Conservation (phyloP, 1,284 basidiomycete genomes). For the Cutaneotrichosporon dermatis region DNA sequence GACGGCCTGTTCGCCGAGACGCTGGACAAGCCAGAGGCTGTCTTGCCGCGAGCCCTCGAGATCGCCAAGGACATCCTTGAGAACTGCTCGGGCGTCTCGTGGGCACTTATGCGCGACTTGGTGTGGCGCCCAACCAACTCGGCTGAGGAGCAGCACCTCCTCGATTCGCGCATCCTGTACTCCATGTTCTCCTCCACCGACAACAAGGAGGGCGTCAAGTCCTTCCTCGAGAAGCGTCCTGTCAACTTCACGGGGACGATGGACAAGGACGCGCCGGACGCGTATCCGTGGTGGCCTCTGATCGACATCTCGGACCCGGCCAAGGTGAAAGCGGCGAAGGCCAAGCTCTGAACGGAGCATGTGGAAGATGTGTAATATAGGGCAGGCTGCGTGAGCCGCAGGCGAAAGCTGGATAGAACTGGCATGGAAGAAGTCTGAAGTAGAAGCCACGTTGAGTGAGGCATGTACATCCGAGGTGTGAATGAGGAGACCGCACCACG, state of each 20-base stretch:
- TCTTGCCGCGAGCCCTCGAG: conserved; percentile 16
- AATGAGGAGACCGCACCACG: too few relatives aligned
- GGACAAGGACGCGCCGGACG: conserved; percentile 5
- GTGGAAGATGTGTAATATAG: too few relatives aligned
- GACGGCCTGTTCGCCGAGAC: conserved; percentile 18
- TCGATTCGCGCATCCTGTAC: conserved; percentile 16
- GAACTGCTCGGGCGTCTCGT: conserved; percentile 10
- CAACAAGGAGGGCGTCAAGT: conserved; percentile 19
- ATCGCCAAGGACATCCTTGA: conserved; percentile 13
- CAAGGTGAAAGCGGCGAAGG: too few relatives aligned
- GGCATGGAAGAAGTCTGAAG: too few relatives aligned
- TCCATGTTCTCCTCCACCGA: conserved; percentile 9
- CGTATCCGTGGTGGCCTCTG: conserved; percentile 18
- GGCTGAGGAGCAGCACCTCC: conserved; percentile 22
- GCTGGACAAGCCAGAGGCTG: conserved; percentile 9
- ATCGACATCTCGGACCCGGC: too few relatives aligned
- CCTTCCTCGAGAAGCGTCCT: conserved; percentile 18
- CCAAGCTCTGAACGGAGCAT: too few relatives aligned
- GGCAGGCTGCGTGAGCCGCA: too few relatives aligned
- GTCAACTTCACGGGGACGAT: conserved; percentile 17
- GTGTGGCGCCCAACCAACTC: conserved; percentile 9
- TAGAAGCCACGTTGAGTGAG: too few relatives aligned
- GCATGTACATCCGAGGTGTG: too few relatives aligned
- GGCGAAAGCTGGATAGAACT: too few relatives aligned
- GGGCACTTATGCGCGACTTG: conserved; percentile 15